Evolutionary conservation across 2,329 filamentous ascomycete genomes (phyloP).

Genomic region (Pezicula rhizophila): DNA sequence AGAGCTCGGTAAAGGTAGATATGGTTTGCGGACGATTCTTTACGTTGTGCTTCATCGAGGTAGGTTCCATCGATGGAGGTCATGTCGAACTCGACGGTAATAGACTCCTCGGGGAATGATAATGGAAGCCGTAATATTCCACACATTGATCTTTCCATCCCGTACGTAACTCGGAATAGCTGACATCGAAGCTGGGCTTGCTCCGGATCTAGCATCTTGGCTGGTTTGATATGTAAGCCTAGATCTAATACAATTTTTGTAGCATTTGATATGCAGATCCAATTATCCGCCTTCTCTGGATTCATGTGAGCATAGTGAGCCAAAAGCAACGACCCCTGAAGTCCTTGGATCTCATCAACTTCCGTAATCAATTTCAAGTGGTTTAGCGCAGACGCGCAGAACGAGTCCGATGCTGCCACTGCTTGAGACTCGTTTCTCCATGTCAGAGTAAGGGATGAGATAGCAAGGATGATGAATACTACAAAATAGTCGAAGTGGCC

Average conservation of each 20-base stretch:
- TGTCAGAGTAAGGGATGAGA: slow-evolving; percentile 1
- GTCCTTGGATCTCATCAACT: background rate
- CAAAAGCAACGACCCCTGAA: slow-evolving; percentile 1
- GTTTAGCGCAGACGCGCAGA: slow-evolving; percentile 1
- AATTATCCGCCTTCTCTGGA: slow-evolving; percentile 2
- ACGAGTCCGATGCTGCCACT: background rate
- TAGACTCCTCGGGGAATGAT: slow-evolving; percentile 3
- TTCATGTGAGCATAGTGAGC: slow-evolving; percentile 4
- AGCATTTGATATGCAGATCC: slow-evolving; percentile 1
- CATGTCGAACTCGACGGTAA: slow-evolving; percentile 1
- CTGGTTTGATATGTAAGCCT: slow-evolving; percentile 1
- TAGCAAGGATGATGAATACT: slow-evolving; percentile 1
- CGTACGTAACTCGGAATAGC: slow-evolving; percentile 1
- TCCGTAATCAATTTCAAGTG: background rate
- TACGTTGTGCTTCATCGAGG: background rate
- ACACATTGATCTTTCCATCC: slow-evolving; percentile 4
- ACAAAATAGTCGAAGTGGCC: slow-evolving; percentile 2
- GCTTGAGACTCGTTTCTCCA: slow-evolving; percentile 1
- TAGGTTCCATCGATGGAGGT: background rate
- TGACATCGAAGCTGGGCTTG: background rate
- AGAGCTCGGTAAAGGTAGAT: slow-evolving; percentile 11
- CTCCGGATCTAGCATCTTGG: background rate
- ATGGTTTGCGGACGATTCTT: slow-evolving; percentile 11
- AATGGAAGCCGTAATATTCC: slow-evolving; percentile 2
- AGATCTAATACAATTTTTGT: background rate